Base-by-base conservation (phyloP, 192 early-diverging fungal genomes). In the Pilobolus umbonatus region DNA sequence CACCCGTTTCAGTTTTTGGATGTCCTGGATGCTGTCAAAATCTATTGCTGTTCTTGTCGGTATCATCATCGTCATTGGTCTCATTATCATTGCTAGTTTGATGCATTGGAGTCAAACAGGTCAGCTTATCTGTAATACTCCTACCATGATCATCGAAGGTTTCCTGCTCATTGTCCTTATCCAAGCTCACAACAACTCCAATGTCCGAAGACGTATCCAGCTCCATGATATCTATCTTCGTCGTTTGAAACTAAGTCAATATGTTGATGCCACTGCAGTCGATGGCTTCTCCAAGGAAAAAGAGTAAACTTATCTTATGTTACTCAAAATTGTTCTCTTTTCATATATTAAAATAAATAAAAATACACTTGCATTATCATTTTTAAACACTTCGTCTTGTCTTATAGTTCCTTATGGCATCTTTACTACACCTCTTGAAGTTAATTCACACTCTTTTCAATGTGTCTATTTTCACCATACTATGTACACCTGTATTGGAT, bases 111-210 rank as follows among this genome's bases (percentile, higher is more conserved):
- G 36, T 26, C 14, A 34, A 17, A 62, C 60, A 2, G 60, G 39
- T 17, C 60, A 62, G 17, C 51, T 62, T 14, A 28, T 62, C 9
- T 62, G 47, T 21, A 62, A 62, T 31, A 50, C 48, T 5, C 60
- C 60, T 24, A 49, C 60, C 9, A 62, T 35, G 26, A 62, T 62
- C 22, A 62, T 62, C 25, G 60, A 62, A 43, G 48, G 47, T 10
- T 62, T 62, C 60, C 42, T 62, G 14, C 29, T 62, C 29, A 53
- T 62, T 5, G 48, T 62, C n/a, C 39, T 62, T 24, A 42, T 62
- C 22, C 47, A 49, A n/a, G 60, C 30, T 32, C 60, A 62, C 19
- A 62, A 62, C 21, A 50, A 31, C n/a, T 51, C 48, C 12, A 40
- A 62, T 19, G 24, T 31, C 28, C 42, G 31, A 15, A 31, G 60